Conservation (phyloP, 2,329 filamentous ascomycete species). For the Zymoseptoria passerinii region DNA sequence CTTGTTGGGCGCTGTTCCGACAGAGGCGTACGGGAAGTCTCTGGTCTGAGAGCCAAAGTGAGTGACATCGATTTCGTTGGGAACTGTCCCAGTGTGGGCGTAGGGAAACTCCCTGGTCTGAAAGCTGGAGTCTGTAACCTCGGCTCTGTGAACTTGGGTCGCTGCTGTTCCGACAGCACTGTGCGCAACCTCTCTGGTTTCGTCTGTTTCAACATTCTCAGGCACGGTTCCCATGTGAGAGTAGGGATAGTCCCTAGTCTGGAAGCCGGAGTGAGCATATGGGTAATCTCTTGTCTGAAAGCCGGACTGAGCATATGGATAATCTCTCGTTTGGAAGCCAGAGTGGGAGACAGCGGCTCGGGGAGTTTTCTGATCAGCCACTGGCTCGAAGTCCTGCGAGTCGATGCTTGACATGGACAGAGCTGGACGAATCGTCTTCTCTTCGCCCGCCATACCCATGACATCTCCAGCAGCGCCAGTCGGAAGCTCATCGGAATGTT, state of each 20-base stretch:
- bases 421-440: conserved; percentile 4
- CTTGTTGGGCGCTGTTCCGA: not conserved
- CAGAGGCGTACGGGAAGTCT: not conserved
- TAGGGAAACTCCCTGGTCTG: not conserved
- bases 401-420: conserved; percentile 28
- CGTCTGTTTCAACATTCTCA: no score
- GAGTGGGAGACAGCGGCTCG: conserved; percentile 3
- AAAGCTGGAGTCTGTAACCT: not conserved
- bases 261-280: conserved; percentile 3
- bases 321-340: not conserved
- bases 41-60: conserved; percentile 1
- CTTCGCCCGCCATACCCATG: conserved; percentile 5
- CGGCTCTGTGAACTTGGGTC: no score
- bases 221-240: conserved; percentile 22
- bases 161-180: no score
- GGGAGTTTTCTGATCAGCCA: not conserved
- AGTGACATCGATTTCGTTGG: not conserved
- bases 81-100: not conserved
- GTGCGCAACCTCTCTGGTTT: no score
- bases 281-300: conserved; percentile 3
- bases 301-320: not conserved
- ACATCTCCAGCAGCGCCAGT: not conserved
- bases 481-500: not conserved
- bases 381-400: conserved; percentile 33
- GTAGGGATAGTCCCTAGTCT: conserved; percentile 22